Conservation (phyloP, 2,329 filamentous ascomycete genomes). For the Neodidymelliopsis sp. region DNA sequence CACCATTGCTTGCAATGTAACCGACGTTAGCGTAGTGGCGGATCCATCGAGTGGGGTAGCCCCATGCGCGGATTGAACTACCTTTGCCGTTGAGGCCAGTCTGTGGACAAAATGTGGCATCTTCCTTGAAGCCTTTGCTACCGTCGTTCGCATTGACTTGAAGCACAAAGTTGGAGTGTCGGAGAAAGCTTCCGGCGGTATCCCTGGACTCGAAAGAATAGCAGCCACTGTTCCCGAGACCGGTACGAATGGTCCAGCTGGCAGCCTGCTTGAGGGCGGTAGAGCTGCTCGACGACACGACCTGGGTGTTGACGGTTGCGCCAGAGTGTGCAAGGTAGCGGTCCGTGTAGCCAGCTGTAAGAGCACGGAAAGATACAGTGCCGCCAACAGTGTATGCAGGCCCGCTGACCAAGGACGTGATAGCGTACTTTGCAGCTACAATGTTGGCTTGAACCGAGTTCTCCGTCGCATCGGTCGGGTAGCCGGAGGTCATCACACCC, state of each 20-base stretch:
- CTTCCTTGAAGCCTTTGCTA: conserved; percentile 64
- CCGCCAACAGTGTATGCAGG: conserved; percentile 57
- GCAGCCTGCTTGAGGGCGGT: conserved; percentile 60
- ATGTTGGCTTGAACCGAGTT: conserved; percentile 67
- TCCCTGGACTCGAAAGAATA: conserved; percentile 68
- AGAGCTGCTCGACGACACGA: conserved; percentile 61
- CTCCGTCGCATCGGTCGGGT: conserved; percentile 67
- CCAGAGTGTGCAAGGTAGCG: conserved; percentile 64
- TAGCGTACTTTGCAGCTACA: conserved; percentile 65
- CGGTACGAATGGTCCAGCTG: conserved; percentile 65
- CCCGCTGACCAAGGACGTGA: conserved; percentile 58
- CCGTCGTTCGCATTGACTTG: conserved; percentile 60
- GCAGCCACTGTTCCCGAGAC: conserved; percentile 65
- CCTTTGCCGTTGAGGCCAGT: conserved; percentile 60
- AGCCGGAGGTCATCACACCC: conserved; percentile 69
- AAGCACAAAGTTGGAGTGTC: conserved; percentile 64
- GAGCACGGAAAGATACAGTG: conserved; percentile 63
- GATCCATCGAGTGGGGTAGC: conserved; percentile 66
- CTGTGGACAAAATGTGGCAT: conserved; percentile 69
- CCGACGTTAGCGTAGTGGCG: conserved; percentile 60
- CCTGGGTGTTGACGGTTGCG: conserved; percentile 61
- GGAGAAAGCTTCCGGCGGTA: conserved; percentile 64
- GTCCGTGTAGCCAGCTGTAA: conserved; percentile 62
- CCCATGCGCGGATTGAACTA: conserved; percentile 64
- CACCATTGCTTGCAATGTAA: conserved; percentile 63